Conservation (phyloP, 768 basidiomycete species). For the Mycena sanguinolenta region DNA sequence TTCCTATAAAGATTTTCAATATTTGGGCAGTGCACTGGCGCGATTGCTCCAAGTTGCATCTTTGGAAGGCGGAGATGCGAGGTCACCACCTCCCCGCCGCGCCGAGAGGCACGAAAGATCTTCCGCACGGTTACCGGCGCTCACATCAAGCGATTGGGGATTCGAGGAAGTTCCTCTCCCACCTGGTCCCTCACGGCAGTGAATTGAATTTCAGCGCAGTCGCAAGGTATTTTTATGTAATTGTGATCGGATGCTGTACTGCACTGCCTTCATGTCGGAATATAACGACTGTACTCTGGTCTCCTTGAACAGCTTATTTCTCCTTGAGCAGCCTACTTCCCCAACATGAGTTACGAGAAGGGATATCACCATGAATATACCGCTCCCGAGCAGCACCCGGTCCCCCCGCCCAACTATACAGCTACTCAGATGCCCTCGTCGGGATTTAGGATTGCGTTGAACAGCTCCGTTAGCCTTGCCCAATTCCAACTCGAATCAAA, state of each 20-base stretch:
- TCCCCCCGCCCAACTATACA: constrained; percentile 24
- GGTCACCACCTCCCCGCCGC: constrained; percentile 29
- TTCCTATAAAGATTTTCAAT: constrained; percentile 21
- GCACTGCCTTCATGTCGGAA: constrained; percentile 5
- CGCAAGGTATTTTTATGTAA: no score
- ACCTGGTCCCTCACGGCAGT: constrained; percentile 47
- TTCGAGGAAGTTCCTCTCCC: constrained; percentile 65
- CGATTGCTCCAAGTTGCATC: constrained; percentile 55
- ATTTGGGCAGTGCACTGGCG: constrained; percentile 55
- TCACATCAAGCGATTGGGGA: constrained; percentile 67
- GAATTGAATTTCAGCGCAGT: constrained; percentile 11
- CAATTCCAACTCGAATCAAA: not conserved
- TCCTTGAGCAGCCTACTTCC: constrained; percentile 46
- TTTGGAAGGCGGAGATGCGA: constrained; percentile 42
- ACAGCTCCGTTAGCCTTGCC: constrained; percentile 44
- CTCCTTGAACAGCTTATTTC: constrained; percentile 46
- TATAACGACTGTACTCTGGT: constrained; percentile 15
- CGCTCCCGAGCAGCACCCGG: constrained; percentile 7
- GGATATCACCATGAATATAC: not conserved
- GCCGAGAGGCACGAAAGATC: constrained; percentile 37
- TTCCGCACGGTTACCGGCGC: constrained; percentile 57
- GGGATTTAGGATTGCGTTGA: constrained; percentile 44
- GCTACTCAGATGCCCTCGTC: constrained; percentile 43
- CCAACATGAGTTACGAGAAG: constrained; percentile 32
- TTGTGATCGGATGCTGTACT: constrained; percentile 7